A percentile compares a stretch with the other conserved stretches of the same genome.
Evolutionary conservation across 495 filamentous ascomycete species (phyloP).

Genomic region (Neurospora sp.): DNA sequence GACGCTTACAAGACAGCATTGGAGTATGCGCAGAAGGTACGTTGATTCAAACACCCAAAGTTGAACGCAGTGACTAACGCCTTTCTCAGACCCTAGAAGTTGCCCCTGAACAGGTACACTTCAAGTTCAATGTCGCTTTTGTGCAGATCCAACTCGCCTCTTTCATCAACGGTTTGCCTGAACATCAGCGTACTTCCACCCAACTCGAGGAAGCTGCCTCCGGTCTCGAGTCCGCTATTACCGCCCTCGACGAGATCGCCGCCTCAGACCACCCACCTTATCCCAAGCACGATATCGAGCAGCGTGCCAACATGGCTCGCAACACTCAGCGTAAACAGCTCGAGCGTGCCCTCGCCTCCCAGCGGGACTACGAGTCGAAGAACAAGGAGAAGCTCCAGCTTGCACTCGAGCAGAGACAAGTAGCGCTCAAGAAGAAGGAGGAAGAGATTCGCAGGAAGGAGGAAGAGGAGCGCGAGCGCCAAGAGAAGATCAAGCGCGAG

Average conservation of each 20-base stretch:
- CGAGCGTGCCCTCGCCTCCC: conserved; percentile 69
- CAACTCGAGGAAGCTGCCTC: conserved; percentile 68
- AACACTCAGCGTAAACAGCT: conserved; percentile 90
- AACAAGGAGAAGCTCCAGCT: conserved; percentile 75
- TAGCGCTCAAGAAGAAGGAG: conserved; percentile 62
- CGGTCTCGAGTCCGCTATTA: conserved; percentile 87
- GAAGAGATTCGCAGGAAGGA: conserved; percentile 54
- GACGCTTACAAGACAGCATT: conserved; percentile 76
- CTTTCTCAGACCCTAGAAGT: conserved; percentile 54
- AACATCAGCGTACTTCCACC: conserved; percentile 63
- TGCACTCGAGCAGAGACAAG: conserved; percentile 66
- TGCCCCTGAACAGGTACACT: conserved; percentile 74
- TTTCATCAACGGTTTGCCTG: conserved; percentile 61
- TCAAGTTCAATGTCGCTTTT: conserved; percentile 96
- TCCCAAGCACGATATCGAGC: conserved; percentile 78
- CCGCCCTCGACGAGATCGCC: conserved; percentile 68
- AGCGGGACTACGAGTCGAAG: conserved; percentile 86
- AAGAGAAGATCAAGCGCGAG: conserved; percentile 71
- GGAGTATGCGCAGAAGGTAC: conserved; percentile 71
- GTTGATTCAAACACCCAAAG: conserved; percentile 3
- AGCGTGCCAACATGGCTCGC: conserved; percentile 90
- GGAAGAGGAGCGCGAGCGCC: conserved; percentile 56
- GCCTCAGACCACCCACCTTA: conserved; percentile 79
- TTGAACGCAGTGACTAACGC: conserved; percentile 14
- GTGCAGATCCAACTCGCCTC: conserved; percentile 89